Evolutionary conservation across 2,329 filamentous ascomycete species (phyloP).

Genomic region (Aspergillus calidoustus): DNA sequence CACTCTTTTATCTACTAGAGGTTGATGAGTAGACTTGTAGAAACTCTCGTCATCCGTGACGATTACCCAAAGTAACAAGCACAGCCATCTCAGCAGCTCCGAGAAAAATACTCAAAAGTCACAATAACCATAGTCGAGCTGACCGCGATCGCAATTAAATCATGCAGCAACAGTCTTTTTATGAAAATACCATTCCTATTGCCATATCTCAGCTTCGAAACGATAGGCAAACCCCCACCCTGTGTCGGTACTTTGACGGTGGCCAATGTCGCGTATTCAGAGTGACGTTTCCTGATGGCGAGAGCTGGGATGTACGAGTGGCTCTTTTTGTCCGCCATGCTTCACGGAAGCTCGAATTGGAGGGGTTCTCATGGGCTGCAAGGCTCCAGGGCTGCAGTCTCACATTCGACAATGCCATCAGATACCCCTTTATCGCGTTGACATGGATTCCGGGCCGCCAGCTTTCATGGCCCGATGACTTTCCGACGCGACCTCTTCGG

Average conservation of each 20-base stretch:
- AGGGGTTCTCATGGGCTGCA: neutral
- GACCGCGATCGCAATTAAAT: neutral
- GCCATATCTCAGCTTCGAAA: neutral
- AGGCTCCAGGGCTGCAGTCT: neutral
- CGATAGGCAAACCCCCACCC: neutral
- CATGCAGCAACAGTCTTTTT: neutral
- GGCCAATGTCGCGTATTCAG: neutral
- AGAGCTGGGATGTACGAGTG: too few relatives aligned
- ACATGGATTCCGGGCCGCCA: neutral
- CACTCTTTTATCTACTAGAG: too few relatives aligned
- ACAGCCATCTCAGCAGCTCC: too few relatives aligned
- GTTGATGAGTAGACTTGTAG: too few relatives aligned
- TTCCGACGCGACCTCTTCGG: neutral
- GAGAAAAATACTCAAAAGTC: too few relatives aligned
- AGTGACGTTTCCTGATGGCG: too few relatives aligned
- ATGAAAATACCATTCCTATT: neutral
- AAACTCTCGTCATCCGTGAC: too few relatives aligned
- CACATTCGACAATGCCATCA: neutral
- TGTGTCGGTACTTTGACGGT: neutral
- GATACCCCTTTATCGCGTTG: neutral
- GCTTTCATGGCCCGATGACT: neutral
- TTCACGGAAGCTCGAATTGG: neutral
- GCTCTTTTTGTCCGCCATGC: too few relatives aligned
- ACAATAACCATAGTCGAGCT: too few relatives aligned
- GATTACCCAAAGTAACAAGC: too few relatives aligned